These are phyloP conservation scores for Hypoxylon crocopeplum DNA, from an alignment of 495 filamentous ascomycete genomes.

Conservation along the genomic window DNA sequence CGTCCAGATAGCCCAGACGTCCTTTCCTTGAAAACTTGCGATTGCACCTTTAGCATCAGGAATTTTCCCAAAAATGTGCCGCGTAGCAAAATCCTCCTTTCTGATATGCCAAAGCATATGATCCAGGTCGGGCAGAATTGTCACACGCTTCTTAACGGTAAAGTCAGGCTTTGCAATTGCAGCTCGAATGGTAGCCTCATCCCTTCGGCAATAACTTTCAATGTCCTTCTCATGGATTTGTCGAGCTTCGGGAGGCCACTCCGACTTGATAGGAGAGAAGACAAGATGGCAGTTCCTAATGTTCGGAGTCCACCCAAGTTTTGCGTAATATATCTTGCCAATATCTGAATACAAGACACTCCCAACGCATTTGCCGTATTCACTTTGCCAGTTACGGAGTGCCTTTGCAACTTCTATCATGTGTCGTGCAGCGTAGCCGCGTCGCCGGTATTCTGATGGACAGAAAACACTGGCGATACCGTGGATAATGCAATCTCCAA, in stretches of 20 bases:
- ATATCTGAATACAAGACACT: slow-evolving; percentile 72
- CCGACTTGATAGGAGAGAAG: slow-evolving; percentile 5
- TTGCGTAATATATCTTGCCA: slow-evolving; percentile 77
- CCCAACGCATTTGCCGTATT: slow-evolving; percentile 25
- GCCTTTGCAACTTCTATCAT: slow-evolving; percentile 49
- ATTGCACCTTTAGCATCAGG: slow-evolving; percentile 76
- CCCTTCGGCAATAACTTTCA: slow-evolving; percentile 52
- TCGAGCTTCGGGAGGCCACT: slow-evolving; percentile 38
- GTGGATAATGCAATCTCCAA: slow-evolving; percentile 71
- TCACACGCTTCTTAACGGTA: slow-evolving; percentile 52
- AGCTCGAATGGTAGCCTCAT: slow-evolving; percentile 49
- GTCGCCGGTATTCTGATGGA: slow-evolving; percentile 68
- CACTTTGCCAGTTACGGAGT: slow-evolving; percentile 45
- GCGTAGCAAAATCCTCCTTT: slow-evolving; percentile 72
- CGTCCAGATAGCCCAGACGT: slow-evolving; percentile 74
- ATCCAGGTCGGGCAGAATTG: slow-evolving; percentile 68
- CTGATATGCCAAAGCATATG: slow-evolving; percentile 77
- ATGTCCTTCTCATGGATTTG: too few relatives aligned
- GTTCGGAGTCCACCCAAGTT: slow-evolving; percentile 63
- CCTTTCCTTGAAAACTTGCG: slow-evolving; percentile 50
- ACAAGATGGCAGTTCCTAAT: background rate
- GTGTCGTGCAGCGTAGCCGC: slow-evolving; percentile 75
- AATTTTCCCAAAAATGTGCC: slow-evolving; percentile 55
- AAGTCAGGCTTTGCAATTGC: slow-evolving; percentile 32
- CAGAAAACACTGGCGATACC: slow-evolving; percentile 86